phyloP scores from a whole-genome alignment of 1,139 yeast species.

The Candida pseudocylindracea region DNA sequence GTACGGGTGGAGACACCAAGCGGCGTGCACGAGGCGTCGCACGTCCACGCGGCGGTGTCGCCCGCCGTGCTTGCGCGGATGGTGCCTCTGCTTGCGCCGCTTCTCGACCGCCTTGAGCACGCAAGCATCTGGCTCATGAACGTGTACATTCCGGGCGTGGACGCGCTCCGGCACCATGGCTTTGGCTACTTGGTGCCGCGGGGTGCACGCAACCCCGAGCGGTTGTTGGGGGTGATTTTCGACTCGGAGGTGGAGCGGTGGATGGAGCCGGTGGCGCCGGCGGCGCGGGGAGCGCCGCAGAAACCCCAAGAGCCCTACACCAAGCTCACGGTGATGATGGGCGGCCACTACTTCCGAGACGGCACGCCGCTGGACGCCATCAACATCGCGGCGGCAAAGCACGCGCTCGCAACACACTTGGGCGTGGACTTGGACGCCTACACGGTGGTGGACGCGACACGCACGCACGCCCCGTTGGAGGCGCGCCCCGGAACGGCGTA shows the following conservation, averaged over 20 bases:
- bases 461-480: constrained; percentile 7
- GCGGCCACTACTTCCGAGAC: constrained; percentile 38
- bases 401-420: constrained; percentile 26
- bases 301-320: constrained; percentile 22
- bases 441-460: constrained; percentile 6
- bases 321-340: constrained; percentile 75
- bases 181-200: constrained; percentile 80
- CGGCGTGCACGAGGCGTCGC: no score
- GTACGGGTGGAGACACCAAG: no score
- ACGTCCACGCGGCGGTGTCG: no score
- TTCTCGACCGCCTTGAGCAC: neutral
- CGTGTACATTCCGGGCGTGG: neutral
- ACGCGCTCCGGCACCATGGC: constrained; percentile 17
- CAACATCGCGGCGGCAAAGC: constrained; percentile 19
- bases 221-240: constrained; percentile 67
- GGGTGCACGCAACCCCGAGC: constrained; percentile 27
- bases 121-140: neutral
- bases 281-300: constrained; percentile 1
- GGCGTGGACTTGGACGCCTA: constrained; percentile 17
- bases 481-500: constrained; percentile 10
- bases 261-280: neutral
- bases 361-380: constrained; percentile 23
- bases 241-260: constrained; percentile 58
- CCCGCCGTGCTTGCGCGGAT: no score
- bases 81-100: neutral